Evolutionary conservation across 306 rosid genomes (phyloP), one percentile per base, ranked within the genome.

Genomic region (Trifolium dubium): DNA sequence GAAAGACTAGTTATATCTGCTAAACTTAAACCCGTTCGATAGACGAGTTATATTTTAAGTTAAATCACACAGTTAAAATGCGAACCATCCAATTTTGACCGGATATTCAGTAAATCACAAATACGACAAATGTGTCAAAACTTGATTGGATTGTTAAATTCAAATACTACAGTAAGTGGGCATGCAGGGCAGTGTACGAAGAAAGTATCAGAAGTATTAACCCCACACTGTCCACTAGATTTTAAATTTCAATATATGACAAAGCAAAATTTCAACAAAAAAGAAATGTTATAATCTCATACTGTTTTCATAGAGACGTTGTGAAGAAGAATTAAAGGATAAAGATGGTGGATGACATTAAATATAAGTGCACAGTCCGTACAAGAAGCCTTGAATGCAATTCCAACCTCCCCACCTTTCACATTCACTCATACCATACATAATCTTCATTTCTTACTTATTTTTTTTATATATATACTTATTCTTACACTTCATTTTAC

Each of bases 381-480:
- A 84, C 85, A 4, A 32, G 0, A 40, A 31, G 87, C 46, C 69
- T 77, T 84, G 6, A 84, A 84, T 84, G 87, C 85, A 31, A 2
- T 59, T 80, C 80, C 83, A 80, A 80, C 87, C 70, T 58, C 85
- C 85, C 84, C 80, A 76, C 80, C 87, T 80, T 76, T 67, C 82
- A 53, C 84, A 80, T 83, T 83, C 87, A 80, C 39, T 32, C 59
- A 23, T 18, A 17, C 5, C 7, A 35, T 35, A 35, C 39, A 35
- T 35, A 35, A 23, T 23, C 23, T 23, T 23, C 23, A 23, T 23
- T 23, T 23, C 23, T 23, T 23, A 23, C 39, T 34, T 35, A 35
- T 35, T 5, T 11, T 9, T 30, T 29, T 10, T 56, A 11, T 58
- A 23, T 9, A 55, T 56, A 56, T 11, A 54, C 31, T 28, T n/a